Evolutionary conservation across 208 protist genomes (phyloP).

Genomic region (Trypanosoma vivax): DNA sequence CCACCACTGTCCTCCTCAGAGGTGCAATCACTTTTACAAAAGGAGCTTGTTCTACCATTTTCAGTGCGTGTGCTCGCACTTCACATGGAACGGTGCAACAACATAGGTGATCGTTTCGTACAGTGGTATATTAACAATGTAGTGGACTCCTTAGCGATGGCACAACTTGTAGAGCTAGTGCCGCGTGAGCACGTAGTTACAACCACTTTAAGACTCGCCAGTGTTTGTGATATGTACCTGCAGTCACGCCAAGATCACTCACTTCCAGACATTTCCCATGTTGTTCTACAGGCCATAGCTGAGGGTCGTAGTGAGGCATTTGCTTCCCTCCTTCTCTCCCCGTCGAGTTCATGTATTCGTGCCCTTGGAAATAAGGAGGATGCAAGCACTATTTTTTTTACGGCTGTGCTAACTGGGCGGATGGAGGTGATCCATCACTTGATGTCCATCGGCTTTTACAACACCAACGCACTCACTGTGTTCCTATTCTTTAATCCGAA

Average conservation of each 20-base stretch:
- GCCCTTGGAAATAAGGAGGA: constrained; percentile 26
- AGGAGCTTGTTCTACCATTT: constrained; percentile 70
- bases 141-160: constrained; percentile 70
- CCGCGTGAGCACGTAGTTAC: constrained; percentile 69
- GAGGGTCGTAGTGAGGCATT: constrained; percentile 55
- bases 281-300: constrained; percentile 53
- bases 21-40: constrained; percentile 63
- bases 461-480: constrained; percentile 51
- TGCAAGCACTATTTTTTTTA: constrained; percentile 44
- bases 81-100: constrained; percentile 27
- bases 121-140: constrained; percentile 81
- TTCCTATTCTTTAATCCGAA: constrained; percentile 52
- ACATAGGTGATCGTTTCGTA: constrained; percentile 60
- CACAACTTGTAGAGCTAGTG: constrained; percentile 68
- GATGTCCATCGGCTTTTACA: constrained; percentile 55
- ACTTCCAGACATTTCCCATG: constrained; percentile 66
- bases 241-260: constrained; percentile 37
- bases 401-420: constrained; percentile 55
- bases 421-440: constrained; percentile 49
- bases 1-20: constrained; percentile 30
- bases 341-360: constrained; percentile 57
- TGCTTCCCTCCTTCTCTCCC: constrained; percentile 46
- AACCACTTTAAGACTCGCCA: constrained; percentile 63
- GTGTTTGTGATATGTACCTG: constrained; percentile 40
- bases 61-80: constrained; percentile 69